These are phyloP conservation scores for Calonectria hawksworthii DNA, from an alignment of 2,329 filamentous ascomycete genomes.

Conservation along the genomic window DNA sequence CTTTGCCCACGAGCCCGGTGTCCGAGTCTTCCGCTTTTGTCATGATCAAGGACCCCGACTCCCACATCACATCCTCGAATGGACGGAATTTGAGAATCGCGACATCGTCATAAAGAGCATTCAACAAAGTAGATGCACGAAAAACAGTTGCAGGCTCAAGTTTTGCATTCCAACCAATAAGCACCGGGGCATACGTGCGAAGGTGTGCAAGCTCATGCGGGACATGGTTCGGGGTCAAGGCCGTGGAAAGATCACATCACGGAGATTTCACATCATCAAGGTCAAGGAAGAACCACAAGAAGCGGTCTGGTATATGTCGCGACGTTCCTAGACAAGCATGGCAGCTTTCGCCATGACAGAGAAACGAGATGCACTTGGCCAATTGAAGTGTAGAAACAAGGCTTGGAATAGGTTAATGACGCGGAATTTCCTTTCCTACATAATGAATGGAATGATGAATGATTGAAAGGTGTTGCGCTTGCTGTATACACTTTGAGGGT, in stretches of 20 bases:
- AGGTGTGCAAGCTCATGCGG: slow-evolving; percentile 12
- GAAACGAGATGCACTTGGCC: too few species aligned
- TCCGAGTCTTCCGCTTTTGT: not conserved
- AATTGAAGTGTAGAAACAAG: not conserved
- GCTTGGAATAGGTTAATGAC: not conserved
- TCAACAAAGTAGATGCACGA: slow-evolving; percentile 11
- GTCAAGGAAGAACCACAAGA: slow-evolving; percentile 23
- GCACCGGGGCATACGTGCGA: slow-evolving; percentile 10
- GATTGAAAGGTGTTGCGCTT: not conserved
- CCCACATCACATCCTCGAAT: slow-evolving; percentile 31
- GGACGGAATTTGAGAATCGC: slow-evolving; percentile 20
- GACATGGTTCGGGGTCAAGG: not conserved
- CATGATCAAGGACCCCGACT: not conserved
- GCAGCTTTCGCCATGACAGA: too few species aligned
- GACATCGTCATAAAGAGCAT: slow-evolving; percentile 30
- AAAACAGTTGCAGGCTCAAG: not conserved
- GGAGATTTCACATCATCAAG: slow-evolving; percentile 7
- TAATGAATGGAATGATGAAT: not conserved
- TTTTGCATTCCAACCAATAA: not conserved
- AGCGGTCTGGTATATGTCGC: slow-evolving; percentile 11
- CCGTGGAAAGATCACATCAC: not conserved
- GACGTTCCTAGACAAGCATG: not conserved
- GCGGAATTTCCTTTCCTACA: too few species aligned
- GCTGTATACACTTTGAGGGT: too few species aligned
- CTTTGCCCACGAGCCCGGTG: not conserved